Evolutionary conservation across 2,329 filamentous ascomycete genomes (phyloP), one percentile per base, ranked within the genome.

Genomic region (Colletotrichum sp.): DNA sequence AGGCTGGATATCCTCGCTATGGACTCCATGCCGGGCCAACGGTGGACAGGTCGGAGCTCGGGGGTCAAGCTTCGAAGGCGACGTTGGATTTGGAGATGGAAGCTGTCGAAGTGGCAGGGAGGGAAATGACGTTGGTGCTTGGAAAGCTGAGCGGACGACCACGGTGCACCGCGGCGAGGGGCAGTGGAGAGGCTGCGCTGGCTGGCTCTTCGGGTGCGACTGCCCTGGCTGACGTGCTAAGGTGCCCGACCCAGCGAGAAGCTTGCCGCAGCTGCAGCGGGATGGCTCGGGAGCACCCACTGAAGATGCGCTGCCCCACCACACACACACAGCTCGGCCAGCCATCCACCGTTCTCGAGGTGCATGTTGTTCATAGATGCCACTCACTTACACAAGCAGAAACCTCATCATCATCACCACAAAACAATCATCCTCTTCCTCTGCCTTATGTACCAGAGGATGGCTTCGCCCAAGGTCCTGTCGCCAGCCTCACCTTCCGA

Each of bases 1-100:
- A 98, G 92, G 84, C 93, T 95, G 80, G 96, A 98, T 85, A 99
- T 97, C 82, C 95, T 92, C 78, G 96, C 96, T 83, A 98, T 96
- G 27, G 96, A 98, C 91, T 99, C 97, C 97, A 99, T 99, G 43
- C 43, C 43, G 43, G 43, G 30, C 67, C 74, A 60, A 67, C 64
- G 39, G 43, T 55, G 64, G 55, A 56, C 27, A 10, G 34, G 48
- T 61, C 64, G 6, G 28, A 43, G 56, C 65, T 52, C 43, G 56
- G 48, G 62, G 56, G 16, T 60, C 28, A 39, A n/a, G 55, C 22
- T 69, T 66, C 12, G 34, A 27, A 32, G 34, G 28, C 39, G 55
- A 58, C 36, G 15, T 62, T n/a, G 52, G 32, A 25, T 64, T 28
- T 48, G 66, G 34, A 64, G 61, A 43, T 25, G 61, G 61, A 16